phyloP scores from a whole-genome alignment of 129 eudicot species.

The Artemisia annua region DNA sequence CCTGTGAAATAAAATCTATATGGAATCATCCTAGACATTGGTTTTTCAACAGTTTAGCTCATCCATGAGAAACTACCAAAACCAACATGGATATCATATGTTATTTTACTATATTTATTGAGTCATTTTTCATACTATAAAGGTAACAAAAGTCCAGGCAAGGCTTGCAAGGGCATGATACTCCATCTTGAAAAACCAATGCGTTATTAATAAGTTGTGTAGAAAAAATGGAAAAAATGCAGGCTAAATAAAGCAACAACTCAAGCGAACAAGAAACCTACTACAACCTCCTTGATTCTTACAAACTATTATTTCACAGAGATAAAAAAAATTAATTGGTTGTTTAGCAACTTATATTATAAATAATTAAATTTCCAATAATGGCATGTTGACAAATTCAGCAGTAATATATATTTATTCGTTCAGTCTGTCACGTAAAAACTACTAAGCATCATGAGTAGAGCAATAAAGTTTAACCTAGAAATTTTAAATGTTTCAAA shows the following conservation, averaged over 20 bases:
- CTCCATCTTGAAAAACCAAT: not conserved
- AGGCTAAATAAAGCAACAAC: not conserved
- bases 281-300: not conserved
- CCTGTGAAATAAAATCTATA: not conserved
- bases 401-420: slow-evolving; percentile 3
- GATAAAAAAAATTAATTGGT: no score
- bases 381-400: not conserved
- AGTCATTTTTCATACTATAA: no score
- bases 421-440: not conserved
- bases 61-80: not conserved
- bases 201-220: not conserved
- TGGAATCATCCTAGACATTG: not conserved
- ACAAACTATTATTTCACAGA: not conserved
- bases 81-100: slow-evolving; percentile 8
- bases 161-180: not conserved
- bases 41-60: not conserved
- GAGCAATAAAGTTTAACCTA: no score
- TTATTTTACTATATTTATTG: not conserved
- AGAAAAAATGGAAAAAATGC: not conserved
- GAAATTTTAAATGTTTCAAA: no score
- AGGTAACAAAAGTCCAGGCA: no score
- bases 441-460: not conserved
- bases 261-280: slow-evolving; percentile 13
- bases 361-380: no score
- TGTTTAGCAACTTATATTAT: no score